These are phyloP conservation scores for Globisporangium nodosum DNA, from an alignment of 352 stramenopile genomes.

Conservation along the genomic window DNA sequence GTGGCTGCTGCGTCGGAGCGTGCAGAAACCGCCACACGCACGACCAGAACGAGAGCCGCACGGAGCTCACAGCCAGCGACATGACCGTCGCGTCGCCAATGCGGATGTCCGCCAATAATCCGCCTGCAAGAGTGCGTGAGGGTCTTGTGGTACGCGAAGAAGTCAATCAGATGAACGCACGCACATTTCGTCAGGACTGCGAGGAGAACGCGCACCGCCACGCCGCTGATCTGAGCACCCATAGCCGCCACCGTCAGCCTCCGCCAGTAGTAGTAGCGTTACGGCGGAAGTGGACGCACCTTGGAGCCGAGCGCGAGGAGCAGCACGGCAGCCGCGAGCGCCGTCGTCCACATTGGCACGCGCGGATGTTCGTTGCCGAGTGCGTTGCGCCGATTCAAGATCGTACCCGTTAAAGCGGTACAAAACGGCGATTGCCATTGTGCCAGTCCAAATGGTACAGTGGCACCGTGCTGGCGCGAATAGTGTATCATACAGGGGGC, in stretches of 20 bases:
- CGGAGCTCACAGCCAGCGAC: slow-evolving; percentile 23
- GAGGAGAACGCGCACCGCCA: slow-evolving; percentile 4
- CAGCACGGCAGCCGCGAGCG: slow-evolving; percentile 1
- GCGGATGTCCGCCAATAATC: slow-evolving; percentile 42
- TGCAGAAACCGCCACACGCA: slow-evolving; percentile 46
- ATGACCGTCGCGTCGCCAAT: slow-evolving; percentile 33
- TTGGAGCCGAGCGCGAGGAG: slow-evolving; percentile 10
- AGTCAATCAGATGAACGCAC: background rate
- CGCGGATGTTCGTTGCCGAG: background rate
- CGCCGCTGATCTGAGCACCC: slow-evolving; percentile 6
- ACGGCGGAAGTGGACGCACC: background rate
- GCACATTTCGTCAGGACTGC: slow-evolving; percentile 4
- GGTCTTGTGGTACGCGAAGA: background rate
- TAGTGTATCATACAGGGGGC: background rate
- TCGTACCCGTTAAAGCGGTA: background rate
- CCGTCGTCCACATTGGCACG: background rate
- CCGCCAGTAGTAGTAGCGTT: background rate
- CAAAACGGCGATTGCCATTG: background rate
- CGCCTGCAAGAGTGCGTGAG: slow-evolving; percentile 17
- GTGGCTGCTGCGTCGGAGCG: slow-evolving; percentile 29
- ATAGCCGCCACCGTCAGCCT: background rate
- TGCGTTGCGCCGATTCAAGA: slow-evolving; percentile 7
- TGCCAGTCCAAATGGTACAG: no score
- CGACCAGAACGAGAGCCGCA: slow-evolving; percentile 54
- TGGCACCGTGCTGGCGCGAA: background rate